A percentile compares a stretch with the other conserved stretches of the same genome.
These are phyloP conservation scores for Cyclocybe cylindracea DNA, from an alignment of 768 basidiomycete genomes.

Conservation along the genomic window DNA sequence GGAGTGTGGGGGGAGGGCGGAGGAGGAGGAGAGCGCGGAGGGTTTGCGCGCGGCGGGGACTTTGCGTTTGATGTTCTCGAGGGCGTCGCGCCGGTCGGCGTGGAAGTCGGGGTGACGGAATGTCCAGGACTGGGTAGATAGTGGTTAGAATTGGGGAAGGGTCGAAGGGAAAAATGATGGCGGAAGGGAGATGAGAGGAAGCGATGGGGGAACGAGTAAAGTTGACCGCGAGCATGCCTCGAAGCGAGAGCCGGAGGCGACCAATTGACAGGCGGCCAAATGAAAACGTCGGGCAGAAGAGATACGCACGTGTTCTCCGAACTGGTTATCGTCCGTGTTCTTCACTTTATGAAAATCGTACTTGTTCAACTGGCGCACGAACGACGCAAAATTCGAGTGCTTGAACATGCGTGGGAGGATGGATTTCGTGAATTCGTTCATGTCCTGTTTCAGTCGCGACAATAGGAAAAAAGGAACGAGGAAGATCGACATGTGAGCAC, in stretches of 20 bases:
- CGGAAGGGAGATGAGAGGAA: background rate
- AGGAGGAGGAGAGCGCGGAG: constrained; percentile 20
- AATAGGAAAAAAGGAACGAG: background rate
- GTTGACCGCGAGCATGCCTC: too few species aligned
- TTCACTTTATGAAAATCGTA: constrained; percentile 98
- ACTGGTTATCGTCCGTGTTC: constrained; percentile 80
- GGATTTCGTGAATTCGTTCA: constrained; percentile 93
- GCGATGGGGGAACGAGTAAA: background rate
- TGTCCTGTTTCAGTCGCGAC: constrained; percentile 48
- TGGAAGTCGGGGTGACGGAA: constrained; percentile 64
- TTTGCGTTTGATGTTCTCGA: constrained; percentile 63
- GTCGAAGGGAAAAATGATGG: background rate
- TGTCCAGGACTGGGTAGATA: constrained; percentile 46
- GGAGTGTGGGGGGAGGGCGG: constrained; percentile 14
- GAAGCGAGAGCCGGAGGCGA: too few species aligned
- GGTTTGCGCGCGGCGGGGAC: constrained; percentile 48
- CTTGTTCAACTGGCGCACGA: constrained; percentile 93
- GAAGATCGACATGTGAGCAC: background rate
- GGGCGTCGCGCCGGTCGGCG: constrained; percentile 51
- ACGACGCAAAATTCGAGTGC: constrained; percentile 91
- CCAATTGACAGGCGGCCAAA: background rate
- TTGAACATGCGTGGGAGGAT: constrained; percentile 94
- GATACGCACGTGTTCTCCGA: constrained; percentile 55
- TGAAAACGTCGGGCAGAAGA: background rate
- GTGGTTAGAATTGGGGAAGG: background rate